These are phyloP conservation scores for Aureobasidium namibiae DNA, from an alignment of 2,329 filamentous ascomycete genomes.

Conservation along the genomic window DNA sequence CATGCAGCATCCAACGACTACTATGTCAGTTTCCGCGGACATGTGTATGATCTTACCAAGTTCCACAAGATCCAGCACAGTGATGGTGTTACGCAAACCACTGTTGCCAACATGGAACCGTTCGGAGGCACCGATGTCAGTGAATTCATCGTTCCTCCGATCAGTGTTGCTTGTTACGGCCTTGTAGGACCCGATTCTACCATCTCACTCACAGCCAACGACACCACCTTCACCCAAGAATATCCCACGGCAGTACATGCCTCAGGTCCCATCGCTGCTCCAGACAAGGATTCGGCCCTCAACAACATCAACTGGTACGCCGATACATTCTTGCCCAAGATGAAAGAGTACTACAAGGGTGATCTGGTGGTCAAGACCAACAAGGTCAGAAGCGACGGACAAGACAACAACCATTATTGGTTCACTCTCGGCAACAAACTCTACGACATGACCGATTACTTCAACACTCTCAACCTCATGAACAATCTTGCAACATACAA, in stretches of 20 bases:
- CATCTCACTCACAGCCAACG: conserved; percentile 53
- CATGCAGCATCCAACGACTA: conserved; percentile 71
- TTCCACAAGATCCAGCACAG: conserved; percentile 85
- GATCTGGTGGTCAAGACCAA: conserved; percentile 63
- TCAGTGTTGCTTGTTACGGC: conserved; percentile 64
- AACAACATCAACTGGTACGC: conserved; percentile 67
- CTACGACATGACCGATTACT: conserved; percentile 90
- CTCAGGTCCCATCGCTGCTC: conserved; percentile 54
- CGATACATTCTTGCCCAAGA: conserved; percentile 63
- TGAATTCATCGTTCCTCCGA: conserved; percentile 74
- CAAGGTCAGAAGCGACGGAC: conserved; percentile 56
- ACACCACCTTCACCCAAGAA: conserved; percentile 53
- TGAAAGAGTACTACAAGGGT: conserved; percentile 81
- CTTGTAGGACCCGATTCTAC: conserved; percentile 52
- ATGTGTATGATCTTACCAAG: conserved; percentile 84
- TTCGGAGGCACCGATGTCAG: conserved; percentile 74
- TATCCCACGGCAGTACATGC: conserved; percentile 50
- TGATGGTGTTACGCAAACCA: conserved; percentile 56
- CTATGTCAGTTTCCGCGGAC: conserved; percentile 79
- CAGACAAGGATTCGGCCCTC: conserved; percentile 51
- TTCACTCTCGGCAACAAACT: conserved; percentile 66
- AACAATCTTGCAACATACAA: conserved; percentile 51
- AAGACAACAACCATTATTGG: conserved; percentile 64
- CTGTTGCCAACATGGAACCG: conserved; percentile 58
- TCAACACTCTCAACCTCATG: conserved; percentile 58